Percentiles rank a stretch among this genome's conserved stretches.
Conservation (phyloP, 176 grass and related monocot genomes). For the maize (Zea mays) region Zm-B73-REFERENCE-NAM-5.0 NC_050096.1:27062001-27062500, state of each 20-base stretch:
- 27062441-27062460: neutral
- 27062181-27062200: neutral
- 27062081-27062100: slow-evolving; percentile 7
- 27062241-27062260: neutral
- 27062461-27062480: neutral
- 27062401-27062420: neutral
- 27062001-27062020: neutral
- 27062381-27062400: neutral
- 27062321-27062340: neutral
- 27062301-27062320: neutral
- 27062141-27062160: neutral
- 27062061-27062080: neutral
- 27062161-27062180: neutral
- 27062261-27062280: neutral
- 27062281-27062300: neutral
- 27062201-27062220: neutral
- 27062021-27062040: neutral
- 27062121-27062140: neutral
- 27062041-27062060: neutral
- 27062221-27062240: neutral
- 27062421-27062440: neutral
- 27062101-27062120: slow-evolving; percentile 5
- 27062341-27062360: no score
- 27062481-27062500: no score
- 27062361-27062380: neutral